Evolutionary conservation across 768 basidiomycete genomes (phyloP), one percentile per base, ranked within the genome.

Genomic region (Clavulina sp.): DNA sequence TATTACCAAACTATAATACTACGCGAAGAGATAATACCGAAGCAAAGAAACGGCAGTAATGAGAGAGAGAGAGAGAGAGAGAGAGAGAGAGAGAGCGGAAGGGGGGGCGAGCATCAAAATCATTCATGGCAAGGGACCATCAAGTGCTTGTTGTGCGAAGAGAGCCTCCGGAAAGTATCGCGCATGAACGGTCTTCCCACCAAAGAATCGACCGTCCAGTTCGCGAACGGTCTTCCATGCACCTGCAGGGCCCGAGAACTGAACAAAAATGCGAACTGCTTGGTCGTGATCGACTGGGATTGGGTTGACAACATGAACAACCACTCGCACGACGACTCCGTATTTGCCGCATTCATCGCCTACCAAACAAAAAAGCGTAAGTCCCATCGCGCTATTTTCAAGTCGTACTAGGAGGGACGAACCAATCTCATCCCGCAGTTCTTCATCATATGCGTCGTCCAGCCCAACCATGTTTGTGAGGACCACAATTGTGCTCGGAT

Each of bases 151-250:
- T 30, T 33, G 38, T 36, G 19, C 50, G 54, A 59, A 86, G 41
- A 65, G 60, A 24, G 52, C 53, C 60, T 89, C 85, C 0, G 81
- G 69, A 60, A 80, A 92, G 62, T 91, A 92, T 58, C 81, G 70
- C 38, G 88, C 88, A 41, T 81, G 71, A 29, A 93, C 84, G 16
- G 74, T 73, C 57, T 81, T 72, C 6, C 93, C 93, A 9, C 84
- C 91, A 61, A 96, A 97, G 62, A 76, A 93, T 28, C 92, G 73
- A 21, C 89, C 93, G 59, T 97, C 88, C 49, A 96, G 71, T 63
- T 93, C 89, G 46, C 88, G 76, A 2, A 92, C 86, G 0, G 88
- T 91, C 65, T 88, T 87, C 92, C 91, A 97, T 4, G 92, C 93
- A 7, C 88, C 93, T 0, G 75, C 91, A 3, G 86, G 85, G 1